These are phyloP conservation scores for Stachybotrys elegans DNA, from an alignment of 2,329 filamentous ascomycete genomes.

Conservation along the genomic window DNA sequence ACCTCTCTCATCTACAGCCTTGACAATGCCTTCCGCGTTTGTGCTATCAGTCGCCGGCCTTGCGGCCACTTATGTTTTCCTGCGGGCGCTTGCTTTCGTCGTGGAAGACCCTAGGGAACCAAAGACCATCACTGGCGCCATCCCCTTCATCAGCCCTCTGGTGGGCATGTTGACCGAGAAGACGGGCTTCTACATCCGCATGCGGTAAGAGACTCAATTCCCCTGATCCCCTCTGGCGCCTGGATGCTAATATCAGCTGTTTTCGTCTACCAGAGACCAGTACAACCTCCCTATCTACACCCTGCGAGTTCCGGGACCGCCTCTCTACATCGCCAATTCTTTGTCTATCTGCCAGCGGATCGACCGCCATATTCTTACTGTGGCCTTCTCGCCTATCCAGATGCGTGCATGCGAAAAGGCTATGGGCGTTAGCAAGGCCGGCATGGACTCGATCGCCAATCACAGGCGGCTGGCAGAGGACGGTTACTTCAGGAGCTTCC, in stretches of 20 bases:
- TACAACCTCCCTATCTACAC: slow-evolving; percentile 1
- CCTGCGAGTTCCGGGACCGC: neutral
- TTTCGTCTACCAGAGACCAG: neutral
- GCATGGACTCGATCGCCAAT: neutral
- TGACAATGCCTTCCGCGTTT: neutral
- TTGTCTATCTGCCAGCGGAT: slow-evolving; percentile 1
- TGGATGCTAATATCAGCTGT: neutral
- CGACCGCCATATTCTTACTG: neutral
- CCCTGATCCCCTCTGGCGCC: neutral
- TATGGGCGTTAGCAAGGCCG: neutral
- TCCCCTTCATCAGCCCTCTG: slow-evolving; percentile 1
- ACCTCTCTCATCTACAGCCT: neutral
- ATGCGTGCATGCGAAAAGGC: neutral
- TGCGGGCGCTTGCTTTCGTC: neutral
- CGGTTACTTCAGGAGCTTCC: slow-evolving; percentile 1
- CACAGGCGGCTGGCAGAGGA: neutral
- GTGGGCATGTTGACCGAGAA: neutral
- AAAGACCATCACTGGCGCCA: neutral
- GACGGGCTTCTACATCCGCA: neutral
- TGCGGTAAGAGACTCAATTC: neutral
- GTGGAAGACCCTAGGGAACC: neutral
- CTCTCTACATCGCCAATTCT: neutral
- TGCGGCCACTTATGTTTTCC: neutral
- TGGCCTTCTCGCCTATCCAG: slow-evolving; percentile 1
- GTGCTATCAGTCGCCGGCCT: neutral